Evolutionary conservation across 164 flowering plant species (phyloP).

Genomic region (Macadamia integrifolia): DNA sequence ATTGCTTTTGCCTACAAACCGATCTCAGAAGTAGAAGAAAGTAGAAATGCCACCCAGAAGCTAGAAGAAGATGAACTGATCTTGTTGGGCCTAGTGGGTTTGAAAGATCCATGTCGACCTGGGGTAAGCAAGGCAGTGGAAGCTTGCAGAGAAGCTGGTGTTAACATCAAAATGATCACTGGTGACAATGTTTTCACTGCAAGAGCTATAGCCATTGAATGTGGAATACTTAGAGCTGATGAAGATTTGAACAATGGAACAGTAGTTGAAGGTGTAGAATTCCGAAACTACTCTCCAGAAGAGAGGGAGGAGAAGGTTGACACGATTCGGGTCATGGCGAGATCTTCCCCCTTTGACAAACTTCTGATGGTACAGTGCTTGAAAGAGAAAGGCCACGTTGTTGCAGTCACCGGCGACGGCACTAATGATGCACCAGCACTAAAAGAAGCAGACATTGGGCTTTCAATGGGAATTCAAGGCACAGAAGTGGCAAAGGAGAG

Average conservation of each 20-base stretch:
- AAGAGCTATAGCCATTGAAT: conserved; percentile 7
- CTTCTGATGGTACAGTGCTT: background rate
- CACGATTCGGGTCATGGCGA: background rate
- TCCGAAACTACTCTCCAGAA: too few species aligned
- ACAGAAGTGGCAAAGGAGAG: background rate
- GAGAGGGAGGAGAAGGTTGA: background rate
- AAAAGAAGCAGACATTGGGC: background rate
- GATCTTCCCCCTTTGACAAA: background rate
- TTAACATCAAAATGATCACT: conserved; percentile 1
- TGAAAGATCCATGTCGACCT: background rate
- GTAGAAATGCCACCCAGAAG: too few species aligned
- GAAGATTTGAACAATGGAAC: background rate
- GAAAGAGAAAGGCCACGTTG: background rate
- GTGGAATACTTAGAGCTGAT: conserved; percentile 2
- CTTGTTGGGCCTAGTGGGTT: background rate
- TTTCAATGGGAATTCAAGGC: background rate
- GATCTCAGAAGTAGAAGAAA: background rate
- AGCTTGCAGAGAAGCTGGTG: background rate
- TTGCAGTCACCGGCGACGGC: background rate
- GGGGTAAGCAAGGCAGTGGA: background rate
- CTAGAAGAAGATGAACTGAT: background rate
- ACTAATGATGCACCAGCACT: background rate
- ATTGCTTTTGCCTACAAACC: background rate
- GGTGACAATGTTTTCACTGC: conserved; percentile 4
- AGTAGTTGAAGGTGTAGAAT: conserved; percentile 1